These are phyloP conservation scores for Alternaria panax DNA, from an alignment of 2,329 filamentous ascomycete genomes.

Conservation along the genomic window DNA sequence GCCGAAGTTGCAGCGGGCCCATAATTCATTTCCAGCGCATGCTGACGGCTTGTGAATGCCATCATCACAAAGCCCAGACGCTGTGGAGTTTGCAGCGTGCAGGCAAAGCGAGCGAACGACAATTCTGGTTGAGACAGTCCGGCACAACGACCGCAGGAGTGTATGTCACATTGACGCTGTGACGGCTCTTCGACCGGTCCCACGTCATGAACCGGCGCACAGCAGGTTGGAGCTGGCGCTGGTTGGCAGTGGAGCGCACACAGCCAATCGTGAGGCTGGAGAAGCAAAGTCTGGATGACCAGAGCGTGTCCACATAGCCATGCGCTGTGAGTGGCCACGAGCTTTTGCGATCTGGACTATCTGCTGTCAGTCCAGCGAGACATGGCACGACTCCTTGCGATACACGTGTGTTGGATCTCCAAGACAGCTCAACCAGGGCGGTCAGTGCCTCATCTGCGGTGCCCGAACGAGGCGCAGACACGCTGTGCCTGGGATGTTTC, in stretches of 20 bases:
- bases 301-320: slow-evolving; percentile 15
- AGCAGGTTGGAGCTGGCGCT: slow-evolving; percentile 32
- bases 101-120: slow-evolving; percentile 25
- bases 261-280: slow-evolving; percentile 24
- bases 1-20: slow-evolving; percentile 29
- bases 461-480: slow-evolving; percentile 25
- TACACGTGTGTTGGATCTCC: slow-evolving; percentile 23
- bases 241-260: slow-evolving; percentile 25
- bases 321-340: slow-evolving; percentile 11
- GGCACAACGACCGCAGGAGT: slow-evolving; percentile 12
- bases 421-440: slow-evolving; percentile 4
- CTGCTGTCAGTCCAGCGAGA: slow-evolving; percentile 4
- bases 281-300: slow-evolving; percentile 25
- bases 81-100: slow-evolving; percentile 26
- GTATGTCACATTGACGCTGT: slow-evolving; percentile 33
- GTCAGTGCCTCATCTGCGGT: slow-evolving; percentile 11
- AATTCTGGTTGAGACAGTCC: slow-evolving; percentile 20
- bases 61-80: slow-evolving; percentile 30
- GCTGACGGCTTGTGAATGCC: slow-evolving; percentile 30
- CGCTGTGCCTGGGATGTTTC: slow-evolving; percentile 22
- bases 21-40: slow-evolving; percentile 46
- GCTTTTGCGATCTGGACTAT: slow-evolving; percentile 6
- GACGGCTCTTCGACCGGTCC: slow-evolving; percentile 22
- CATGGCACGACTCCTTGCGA: slow-evolving; percentile 12
- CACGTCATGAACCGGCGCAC: slow-evolving; percentile 29